phyloP scores from a whole-genome alignment of 306 rosid species.

The Inga leiocalycina region DNA sequence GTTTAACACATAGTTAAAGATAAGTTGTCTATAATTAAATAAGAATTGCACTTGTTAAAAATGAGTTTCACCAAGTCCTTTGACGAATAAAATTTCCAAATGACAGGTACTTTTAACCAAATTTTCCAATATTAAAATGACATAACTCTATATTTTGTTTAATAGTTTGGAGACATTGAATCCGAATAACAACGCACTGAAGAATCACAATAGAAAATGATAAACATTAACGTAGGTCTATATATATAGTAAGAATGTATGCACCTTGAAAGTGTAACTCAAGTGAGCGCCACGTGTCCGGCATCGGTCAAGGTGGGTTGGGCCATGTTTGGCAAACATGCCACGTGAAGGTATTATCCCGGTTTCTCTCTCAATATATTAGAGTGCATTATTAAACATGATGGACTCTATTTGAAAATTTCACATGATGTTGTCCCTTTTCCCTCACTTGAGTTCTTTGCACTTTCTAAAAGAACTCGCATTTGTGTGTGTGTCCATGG shows the following conservation, averaged over 20 bases:
- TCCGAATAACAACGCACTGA: background rate
- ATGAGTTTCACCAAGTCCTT: too few relatives aligned
- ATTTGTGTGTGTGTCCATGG: background rate
- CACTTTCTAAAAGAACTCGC: background rate
- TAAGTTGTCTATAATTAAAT: too few relatives aligned
- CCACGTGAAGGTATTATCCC: background rate
- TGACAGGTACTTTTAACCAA: too few relatives aligned
- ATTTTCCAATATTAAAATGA: too few relatives aligned
- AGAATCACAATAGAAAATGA: background rate
- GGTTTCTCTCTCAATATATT: background rate
- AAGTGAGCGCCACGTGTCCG: background rate
- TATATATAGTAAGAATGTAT: background rate
- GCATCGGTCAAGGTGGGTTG: background rate
- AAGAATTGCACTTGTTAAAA: too few relatives aligned
- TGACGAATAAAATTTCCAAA: too few relatives aligned
- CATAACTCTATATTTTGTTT: too few relatives aligned
- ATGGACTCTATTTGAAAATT: background rate
- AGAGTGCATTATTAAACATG: background rate
- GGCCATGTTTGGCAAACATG: constrained; percentile 9
- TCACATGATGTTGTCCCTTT: background rate
- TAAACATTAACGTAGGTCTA: background rate
- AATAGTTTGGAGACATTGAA: background rate
- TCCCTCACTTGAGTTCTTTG: background rate
- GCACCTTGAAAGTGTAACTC: background rate
- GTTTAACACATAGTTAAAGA: too few relatives aligned